Percentiles rank a stretch among this genome's conserved stretches.
Conservation (phyloP, 805 yeast species). For the Candida nitratophila region DNA sequence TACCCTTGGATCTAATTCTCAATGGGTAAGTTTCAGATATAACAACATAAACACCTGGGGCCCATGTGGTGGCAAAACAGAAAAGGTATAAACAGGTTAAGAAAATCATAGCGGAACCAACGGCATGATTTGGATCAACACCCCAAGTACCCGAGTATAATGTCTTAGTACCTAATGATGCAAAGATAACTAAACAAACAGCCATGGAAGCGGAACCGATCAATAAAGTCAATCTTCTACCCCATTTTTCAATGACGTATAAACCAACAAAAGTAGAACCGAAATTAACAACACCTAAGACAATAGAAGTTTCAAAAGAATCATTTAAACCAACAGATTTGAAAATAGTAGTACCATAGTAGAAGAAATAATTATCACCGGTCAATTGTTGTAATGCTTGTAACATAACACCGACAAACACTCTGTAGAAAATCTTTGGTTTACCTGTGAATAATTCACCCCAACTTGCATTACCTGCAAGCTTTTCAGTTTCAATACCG, state of each 20-base stretch:
- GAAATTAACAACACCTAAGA: conserved; percentile 51
- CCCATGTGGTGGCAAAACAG: conserved; percentile 72
- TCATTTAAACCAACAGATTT: conserved; percentile 50
- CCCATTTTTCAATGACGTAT: conserved; percentile 44
- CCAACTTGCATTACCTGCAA: conserved; percentile 65
- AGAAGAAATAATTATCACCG: conserved; percentile 61
- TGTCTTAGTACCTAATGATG: conserved; percentile 50
- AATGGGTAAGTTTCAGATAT: conserved; percentile 65
- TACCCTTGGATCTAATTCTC: conserved; percentile 54
- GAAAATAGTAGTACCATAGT: conserved; percentile 59
- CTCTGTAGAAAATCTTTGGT: conserved; percentile 53
- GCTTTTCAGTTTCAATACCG: conserved; percentile 52
- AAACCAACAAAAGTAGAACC: conserved; percentile 47
- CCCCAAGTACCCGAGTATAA: conserved; percentile 34
- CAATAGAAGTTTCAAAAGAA: conserved; percentile 53
- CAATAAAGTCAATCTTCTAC: conserved; percentile 45
- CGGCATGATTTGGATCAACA: conserved; percentile 36
- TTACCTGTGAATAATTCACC: conserved; percentile 53
- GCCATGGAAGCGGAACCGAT: conserved; percentile 48
- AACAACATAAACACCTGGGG: conserved; percentile 61
- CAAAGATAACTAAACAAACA: conserved; percentile 50
- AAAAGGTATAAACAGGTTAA: conserved; percentile 58
- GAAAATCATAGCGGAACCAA: conserved; percentile 58
- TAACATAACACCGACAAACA: conserved; percentile 49
- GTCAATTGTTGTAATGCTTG: conserved; percentile 59